A percentile compares a stretch with the other conserved stretches of the same genome.
phyloP scores from a whole-genome alignment of 2,329 filamentous ascomycete genomes.

The Penicillium paneum region DNA sequence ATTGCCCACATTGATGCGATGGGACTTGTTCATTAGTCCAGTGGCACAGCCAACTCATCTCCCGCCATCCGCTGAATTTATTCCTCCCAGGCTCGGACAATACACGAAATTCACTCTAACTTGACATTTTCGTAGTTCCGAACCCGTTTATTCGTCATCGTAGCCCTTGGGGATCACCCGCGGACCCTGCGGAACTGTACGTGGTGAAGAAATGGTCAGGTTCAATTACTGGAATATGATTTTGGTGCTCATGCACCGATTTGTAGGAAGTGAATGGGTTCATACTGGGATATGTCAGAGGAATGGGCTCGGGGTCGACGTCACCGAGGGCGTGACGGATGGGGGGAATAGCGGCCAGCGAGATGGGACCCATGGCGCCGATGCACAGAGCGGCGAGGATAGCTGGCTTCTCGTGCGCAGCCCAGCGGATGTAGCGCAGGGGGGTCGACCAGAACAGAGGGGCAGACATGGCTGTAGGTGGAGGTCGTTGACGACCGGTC shows the following conservation, averaged over 20 bases:
- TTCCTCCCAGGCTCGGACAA: conserved; percentile 6
- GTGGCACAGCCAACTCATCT: conserved; percentile 4
- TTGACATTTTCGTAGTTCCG: conserved; percentile 7
- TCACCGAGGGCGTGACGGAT: conserved; percentile 72
- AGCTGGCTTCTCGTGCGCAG: conserved; percentile 80
- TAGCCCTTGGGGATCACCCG: conserved; percentile 47
- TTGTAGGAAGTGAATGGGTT: conserved; percentile 21
- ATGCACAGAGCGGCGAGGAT: conserved; percentile 84
- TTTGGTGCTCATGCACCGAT: not conserved
- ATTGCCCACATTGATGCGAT: conserved; percentile 3
- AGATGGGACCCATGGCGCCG: conserved; percentile 68
- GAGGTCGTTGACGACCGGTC: conserved; percentile 18
- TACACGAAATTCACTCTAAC: conserved; percentile 4
- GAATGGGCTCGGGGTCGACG: conserved; percentile 66
- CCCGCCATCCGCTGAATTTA: conserved; percentile 7
- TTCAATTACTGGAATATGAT: not conserved
- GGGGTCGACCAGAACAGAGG: conserved; percentile 83
- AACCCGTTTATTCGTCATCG: conserved; percentile 41
- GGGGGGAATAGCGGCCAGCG: conserved; percentile 69
- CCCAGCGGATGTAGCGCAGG: conserved; percentile 82
- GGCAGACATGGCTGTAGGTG: conserved; percentile 45
- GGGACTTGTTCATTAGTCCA: conserved; percentile 2
- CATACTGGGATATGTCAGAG: conserved; percentile 90
- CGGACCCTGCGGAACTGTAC: conserved; percentile 46
- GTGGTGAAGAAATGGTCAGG: conserved; percentile 12